Evolutionary conservation across 2,329 filamentous ascomycete genomes (phyloP), one percentile per base, ranked within the genome.

Genomic region (Stylonectria norvegica): DNA sequence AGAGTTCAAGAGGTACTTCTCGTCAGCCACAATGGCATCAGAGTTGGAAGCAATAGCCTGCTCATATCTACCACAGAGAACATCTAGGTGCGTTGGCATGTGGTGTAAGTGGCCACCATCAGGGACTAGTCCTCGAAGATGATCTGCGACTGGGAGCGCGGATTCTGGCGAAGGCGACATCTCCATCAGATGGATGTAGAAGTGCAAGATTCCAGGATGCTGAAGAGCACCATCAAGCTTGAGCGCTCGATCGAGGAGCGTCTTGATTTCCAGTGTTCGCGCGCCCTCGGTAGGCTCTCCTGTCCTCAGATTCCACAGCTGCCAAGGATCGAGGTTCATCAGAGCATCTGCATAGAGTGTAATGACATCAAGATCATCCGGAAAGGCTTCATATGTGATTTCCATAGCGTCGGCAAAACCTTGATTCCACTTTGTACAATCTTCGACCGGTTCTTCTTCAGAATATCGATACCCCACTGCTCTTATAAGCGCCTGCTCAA

Each of bases 181-280:
- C 55, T 89, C 85, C 75, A 88, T 85, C 2, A 87, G 72, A 52
- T 89, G 85, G 37, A 87, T 86, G 58, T 89, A 89, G 19, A 89
- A 64, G 58, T 89, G 85, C 4, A 89, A 67, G 1, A 89, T 59
- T 0, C 85, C 86, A 0, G 85, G 83, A 54, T 93, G 86, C 87
- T 76, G 58, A n/a, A 41, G 23, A 5, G 43, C 61, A 5, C 50
- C 54, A 1, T 51, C 42, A 5, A 53, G 47, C 2, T 70, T 65
- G 20, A 89, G 62, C 0, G 79, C 80, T 3, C 60, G 44, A 6
- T 64, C 48, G 4, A 67, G 58, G 29, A 60, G 61, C 0, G 60
- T 60, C 36, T 52, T 50, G 25, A 65, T 53, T 27, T 71, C 56
- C 14, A 57, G 19, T 0, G 60, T 62, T 5, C 54, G 52, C 3